These are phyloP conservation scores for Boletus smithii DNA, from an alignment of 1,284 basidiomycete genomes.

Conservation along the genomic window DNA sequence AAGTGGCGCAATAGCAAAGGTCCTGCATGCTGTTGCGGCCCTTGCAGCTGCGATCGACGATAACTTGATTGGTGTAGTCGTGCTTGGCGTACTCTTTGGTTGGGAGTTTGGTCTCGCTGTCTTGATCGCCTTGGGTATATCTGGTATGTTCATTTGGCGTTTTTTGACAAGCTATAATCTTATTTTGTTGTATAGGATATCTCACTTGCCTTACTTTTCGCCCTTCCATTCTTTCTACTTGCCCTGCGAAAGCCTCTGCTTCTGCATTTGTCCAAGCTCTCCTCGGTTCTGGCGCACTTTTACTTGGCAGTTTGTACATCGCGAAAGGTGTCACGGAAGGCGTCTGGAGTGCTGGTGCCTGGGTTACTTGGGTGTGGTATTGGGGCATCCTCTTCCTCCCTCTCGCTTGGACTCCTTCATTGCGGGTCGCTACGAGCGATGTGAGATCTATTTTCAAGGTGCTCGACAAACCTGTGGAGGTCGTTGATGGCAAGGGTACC, in stretches of 20 bases:
- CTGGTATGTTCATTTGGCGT: conserved; percentile 45
- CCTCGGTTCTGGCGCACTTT: conserved; percentile 73
- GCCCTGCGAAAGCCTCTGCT: conserved; percentile 39
- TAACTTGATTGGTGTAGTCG: conserved; percentile 62
- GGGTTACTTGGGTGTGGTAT: conserved; percentile 32
- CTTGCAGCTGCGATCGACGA: conserved; percentile 78
- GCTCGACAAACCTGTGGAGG: conserved; percentile 74
- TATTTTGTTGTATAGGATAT: conserved; percentile 13
- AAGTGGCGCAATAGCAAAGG: conserved; percentile 85
- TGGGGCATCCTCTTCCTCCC: conserved; percentile 29
- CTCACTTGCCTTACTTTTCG: conserved; percentile 13
- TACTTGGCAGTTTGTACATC: conserved; percentile 57
- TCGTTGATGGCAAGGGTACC: conserved; percentile 77
- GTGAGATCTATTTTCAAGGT: conserved; percentile 54
- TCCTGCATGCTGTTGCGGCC: conserved; percentile 84
- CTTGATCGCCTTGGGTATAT: conserved; percentile 72
- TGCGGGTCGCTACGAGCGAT: conserved; percentile 15
- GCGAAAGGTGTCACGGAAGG: conserved; percentile 31
- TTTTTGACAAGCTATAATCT: background rate
- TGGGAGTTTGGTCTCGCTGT: conserved; percentile 70
- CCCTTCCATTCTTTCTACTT: conserved; percentile 9
- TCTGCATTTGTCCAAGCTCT: conserved; percentile 77
- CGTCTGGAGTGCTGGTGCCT: conserved; percentile 30
- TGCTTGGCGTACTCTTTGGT: conserved; percentile 63
- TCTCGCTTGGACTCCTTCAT: conserved; percentile 23